Conservation (phyloP, 2,329 filamentous ascomycete genomes). For the Clonostachys byssicola region DNA sequence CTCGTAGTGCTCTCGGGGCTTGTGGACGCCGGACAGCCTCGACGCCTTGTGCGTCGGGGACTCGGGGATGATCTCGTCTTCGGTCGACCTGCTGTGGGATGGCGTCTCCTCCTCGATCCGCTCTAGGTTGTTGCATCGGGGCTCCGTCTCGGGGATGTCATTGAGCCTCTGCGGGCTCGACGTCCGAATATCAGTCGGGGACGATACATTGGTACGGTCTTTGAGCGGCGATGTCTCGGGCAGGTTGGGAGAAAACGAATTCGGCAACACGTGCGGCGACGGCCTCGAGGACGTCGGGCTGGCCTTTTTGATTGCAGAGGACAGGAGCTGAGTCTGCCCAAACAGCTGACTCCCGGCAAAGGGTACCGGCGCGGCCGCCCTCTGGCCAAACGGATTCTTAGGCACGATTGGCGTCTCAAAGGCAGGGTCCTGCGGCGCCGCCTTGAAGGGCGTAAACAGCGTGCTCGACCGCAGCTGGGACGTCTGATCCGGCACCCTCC, state of each 20-base stretch:
- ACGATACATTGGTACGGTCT: slow-evolving; percentile 40
- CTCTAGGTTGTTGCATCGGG: slow-evolving; percentile 9
- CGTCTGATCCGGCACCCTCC: slow-evolving; percentile 28
- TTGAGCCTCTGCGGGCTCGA: slow-evolving; percentile 33
- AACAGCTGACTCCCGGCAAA: slow-evolving; percentile 47
- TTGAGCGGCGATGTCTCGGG: slow-evolving; percentile 44
- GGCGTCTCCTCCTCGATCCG: slow-evolving; percentile 16
- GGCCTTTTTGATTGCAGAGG: slow-evolving; percentile 42
- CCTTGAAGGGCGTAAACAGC: slow-evolving; percentile 11
- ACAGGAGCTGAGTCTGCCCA: slow-evolving; percentile 43
- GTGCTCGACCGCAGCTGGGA: slow-evolving; percentile 14
- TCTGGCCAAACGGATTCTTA: slow-evolving; percentile 41
- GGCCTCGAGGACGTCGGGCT: slow-evolving; percentile 57
- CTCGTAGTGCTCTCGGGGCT: slow-evolving; percentile 37
- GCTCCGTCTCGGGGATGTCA: slow-evolving; percentile 19
- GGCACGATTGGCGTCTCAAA: slow-evolving; percentile 43
- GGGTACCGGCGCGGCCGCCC: slow-evolving; percentile 23
- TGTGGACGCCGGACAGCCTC: slow-evolving; percentile 12
- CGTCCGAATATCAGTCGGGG: slow-evolving; percentile 30
- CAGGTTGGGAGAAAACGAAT: slow-evolving; percentile 40
- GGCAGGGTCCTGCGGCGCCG: not conserved
- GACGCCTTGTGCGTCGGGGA: slow-evolving; percentile 2
- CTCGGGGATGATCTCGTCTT: not conserved
- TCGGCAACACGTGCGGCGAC: slow-evolving; percentile 42
- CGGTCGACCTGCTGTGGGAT: slow-evolving; percentile 8